Evolutionary conservation across 495 filamentous ascomycete genomes (phyloP).

Genomic region (Lentithecium fluviatile): DNA sequence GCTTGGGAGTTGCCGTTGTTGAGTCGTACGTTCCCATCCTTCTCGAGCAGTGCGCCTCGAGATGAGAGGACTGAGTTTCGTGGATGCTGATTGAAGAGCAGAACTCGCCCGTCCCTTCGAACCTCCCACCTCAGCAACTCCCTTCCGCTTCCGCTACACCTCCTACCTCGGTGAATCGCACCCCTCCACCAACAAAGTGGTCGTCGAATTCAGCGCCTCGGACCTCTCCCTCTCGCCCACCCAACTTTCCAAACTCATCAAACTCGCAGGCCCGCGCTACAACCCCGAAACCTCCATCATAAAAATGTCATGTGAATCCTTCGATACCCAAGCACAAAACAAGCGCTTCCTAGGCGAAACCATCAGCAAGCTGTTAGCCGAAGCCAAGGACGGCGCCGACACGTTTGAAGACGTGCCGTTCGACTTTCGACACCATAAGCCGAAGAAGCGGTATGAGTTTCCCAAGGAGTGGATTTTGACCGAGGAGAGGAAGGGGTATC

Average conservation of each 20-base stretch:
- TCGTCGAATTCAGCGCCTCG: constrained; percentile 75
- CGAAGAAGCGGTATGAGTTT: constrained; percentile 66
- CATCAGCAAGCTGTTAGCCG: constrained; percentile 67
- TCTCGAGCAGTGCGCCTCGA: not conserved
- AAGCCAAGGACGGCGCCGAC: constrained; percentile 73
- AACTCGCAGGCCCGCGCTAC: constrained; percentile 83
- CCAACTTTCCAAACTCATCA: constrained; percentile 79
- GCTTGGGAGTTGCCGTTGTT: constrained; percentile 97
- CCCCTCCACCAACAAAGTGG: constrained; percentile 88
- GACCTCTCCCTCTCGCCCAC: constrained; percentile 66
- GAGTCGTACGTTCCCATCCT: constrained; percentile 60
- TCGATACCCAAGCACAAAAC: constrained; percentile 85
- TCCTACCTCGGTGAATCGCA: constrained; percentile 93
- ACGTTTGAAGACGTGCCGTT: constrained; percentile 86
- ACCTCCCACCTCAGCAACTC: constrained; percentile 62
- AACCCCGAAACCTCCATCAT: constrained; percentile 82
- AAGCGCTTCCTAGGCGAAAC: constrained; percentile 86
- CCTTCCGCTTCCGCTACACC: constrained; percentile 93
- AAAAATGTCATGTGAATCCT: constrained; percentile 89
- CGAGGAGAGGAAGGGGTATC: constrained; percentile 60
- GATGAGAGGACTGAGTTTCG: not conserved
- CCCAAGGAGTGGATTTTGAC: constrained; percentile 81
- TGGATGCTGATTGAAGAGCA: constrained; percentile 37
- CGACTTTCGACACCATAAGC: constrained; percentile 82
- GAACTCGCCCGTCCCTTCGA: constrained; percentile 80